phyloP scores from a whole-genome alignment of 2,329 filamentous ascomycete genomes.

The Cercospora sesami region DNA sequence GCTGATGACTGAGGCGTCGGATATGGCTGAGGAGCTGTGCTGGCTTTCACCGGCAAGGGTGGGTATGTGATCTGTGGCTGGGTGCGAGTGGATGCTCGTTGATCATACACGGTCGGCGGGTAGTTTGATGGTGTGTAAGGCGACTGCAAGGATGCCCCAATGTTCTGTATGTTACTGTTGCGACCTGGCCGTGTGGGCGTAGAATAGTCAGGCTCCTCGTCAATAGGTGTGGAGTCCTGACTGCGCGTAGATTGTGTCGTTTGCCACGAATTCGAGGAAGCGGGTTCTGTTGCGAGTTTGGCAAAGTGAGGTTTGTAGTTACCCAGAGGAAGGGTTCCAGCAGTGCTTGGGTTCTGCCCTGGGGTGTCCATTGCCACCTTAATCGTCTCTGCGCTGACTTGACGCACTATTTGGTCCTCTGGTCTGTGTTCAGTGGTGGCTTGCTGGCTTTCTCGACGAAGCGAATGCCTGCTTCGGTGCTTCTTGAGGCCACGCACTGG shows the following conservation, averaged over 20 bases:
- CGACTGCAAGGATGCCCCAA: conserved; percentile 24
- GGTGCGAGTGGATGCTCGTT: conserved; percentile 2
- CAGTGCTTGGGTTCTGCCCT: conserved; percentile 14
- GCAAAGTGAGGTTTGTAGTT: conserved; percentile 15
- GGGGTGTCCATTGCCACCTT: conserved; percentile 38
- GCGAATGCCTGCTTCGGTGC: conserved; percentile 37
- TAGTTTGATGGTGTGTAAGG: conserved; percentile 29
- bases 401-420: conserved; percentile 29
- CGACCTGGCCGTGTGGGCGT: conserved; percentile 27
- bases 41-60: conserved; percentile 6
- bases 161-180: conserved; percentile 23
- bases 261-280: conserved; percentile 18
- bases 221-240: conserved; percentile 23
- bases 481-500: conserved; percentile 36
- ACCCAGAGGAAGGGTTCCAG: conserved; percentile 11
- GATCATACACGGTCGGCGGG: neutral
- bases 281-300: conserved; percentile 7
- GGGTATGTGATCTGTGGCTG: conserved; percentile 14
- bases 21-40: conserved; percentile 2
- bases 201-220: conserved; percentile 20
- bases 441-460: conserved; percentile 33
- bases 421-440: conserved; percentile 17
- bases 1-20: conserved; percentile 6
- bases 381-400: conserved; percentile 47
- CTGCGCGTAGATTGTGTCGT: conserved; percentile 18